Percentiles rank a stretch among this genome's conserved stretches.
phyloP scores from a whole-genome alignment of 2,329 filamentous ascomycete species.

The Beauveria pseudobassiana region DNA sequence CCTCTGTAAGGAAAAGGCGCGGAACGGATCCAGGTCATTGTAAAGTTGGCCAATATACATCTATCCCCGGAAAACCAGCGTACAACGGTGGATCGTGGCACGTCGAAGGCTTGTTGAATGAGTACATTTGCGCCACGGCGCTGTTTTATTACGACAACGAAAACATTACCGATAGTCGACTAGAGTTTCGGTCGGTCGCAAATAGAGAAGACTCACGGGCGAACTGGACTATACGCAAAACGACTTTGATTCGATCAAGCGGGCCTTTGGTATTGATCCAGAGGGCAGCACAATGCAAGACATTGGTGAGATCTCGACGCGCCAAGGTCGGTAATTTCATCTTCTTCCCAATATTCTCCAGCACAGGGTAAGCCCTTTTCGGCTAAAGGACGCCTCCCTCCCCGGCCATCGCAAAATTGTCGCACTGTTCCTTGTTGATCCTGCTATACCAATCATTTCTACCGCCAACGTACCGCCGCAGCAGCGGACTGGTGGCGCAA shows the following conservation, averaged over 20 bases:
- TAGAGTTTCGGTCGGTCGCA: slow-evolving; percentile 42
- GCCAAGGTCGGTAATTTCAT: slow-evolving; percentile 41
- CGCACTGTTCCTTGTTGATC: slow-evolving; percentile 54
- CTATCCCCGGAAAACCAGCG: slow-evolving; percentile 48
- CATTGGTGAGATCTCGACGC: slow-evolving; percentile 40
- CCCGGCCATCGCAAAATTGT: slow-evolving; percentile 53
- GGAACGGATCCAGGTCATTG: slow-evolving; percentile 49
- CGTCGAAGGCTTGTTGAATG: slow-evolving; percentile 50
- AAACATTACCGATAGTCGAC: slow-evolving; percentile 46
- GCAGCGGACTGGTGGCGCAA: slow-evolving; percentile 28
- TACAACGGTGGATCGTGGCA: slow-evolving; percentile 50
- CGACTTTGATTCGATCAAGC: slow-evolving; percentile 25
- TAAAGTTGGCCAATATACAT: slow-evolving; percentile 55
- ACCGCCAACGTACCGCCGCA: slow-evolving; percentile 38
- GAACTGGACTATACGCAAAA: slow-evolving; percentile 24
- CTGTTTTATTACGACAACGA: slow-evolving; percentile 54
- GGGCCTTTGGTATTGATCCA: slow-evolving; percentile 27
- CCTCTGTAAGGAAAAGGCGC: slow-evolving; percentile 15
- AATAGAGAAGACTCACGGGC: slow-evolving; percentile 21
- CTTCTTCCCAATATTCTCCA: slow-evolving; percentile 46
- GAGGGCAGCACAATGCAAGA: slow-evolving; percentile 21
- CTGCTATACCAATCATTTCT: slow-evolving; percentile 34
- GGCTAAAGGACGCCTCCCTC: slow-evolving; percentile 40
- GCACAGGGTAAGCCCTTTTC: slow-evolving; percentile 44
- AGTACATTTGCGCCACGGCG: slow-evolving; percentile 56